Evolutionary conservation across 2,329 filamentous ascomycete genomes (phyloP), one percentile per base, ranked within the genome.

Genomic region (Pseudogymnoascus sp.): DNA sequence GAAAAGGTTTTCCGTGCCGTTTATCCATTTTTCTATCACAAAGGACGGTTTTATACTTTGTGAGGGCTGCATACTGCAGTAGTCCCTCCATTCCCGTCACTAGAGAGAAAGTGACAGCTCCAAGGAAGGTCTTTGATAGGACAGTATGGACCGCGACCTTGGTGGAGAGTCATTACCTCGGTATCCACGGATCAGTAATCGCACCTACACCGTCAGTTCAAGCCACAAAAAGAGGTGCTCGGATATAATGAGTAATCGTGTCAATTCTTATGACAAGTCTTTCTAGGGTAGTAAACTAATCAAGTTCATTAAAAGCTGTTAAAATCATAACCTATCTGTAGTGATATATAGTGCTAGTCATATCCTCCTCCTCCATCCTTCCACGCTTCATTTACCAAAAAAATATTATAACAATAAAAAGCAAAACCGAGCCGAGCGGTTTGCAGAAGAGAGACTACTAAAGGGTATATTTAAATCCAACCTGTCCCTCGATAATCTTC

Each of bases 401-500:
- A 56, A 12, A 31, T 18, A 56, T n/a, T 31, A 34, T 21, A 34
- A 53, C 2, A 4, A 46, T 5, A 4, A 21, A 14, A 12, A 46
- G 12, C 14, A 28, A 28, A 53, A 31, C n/a, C 50, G 25, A 28
- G 1, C 44, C 28, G 21, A 34, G 28, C 50, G 16, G 25, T 21
- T 5, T 16, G 25, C 28, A 56, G 16, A 16, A 18, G n/a, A 40
- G 16, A 16, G 46, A 56, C 23, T 18, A 56, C 59, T 62, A 62
- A 44, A 62, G 40, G 37, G 60, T 62, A 62, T 72, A 72, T 53
- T 64, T 65, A 44, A 71, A 73, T 12, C 69, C 71, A 25, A 67
- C 67, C 59, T 72, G 65, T 3, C 67, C 67, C 28, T 71, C 72
- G 60, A 74, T 73, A 6, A 70, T 63, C 59, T 70, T 66, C 50